Conservation (phyloP, 2,329 filamentous ascomycete genomes). For the Macroventuria anomochaeta region DNA sequence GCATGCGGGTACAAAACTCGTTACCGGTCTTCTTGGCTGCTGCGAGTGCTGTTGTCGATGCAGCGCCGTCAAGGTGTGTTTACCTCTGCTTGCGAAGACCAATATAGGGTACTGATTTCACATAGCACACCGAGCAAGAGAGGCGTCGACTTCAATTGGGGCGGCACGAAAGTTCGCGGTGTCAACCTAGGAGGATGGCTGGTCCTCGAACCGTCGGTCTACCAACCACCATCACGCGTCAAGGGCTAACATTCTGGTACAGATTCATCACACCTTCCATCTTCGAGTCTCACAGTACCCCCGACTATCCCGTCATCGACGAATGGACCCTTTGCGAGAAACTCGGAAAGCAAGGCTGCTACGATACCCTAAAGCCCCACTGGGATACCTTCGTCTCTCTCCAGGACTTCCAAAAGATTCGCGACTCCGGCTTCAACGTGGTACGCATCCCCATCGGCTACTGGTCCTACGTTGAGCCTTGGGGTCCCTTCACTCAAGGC, state of each 20-base stretch:
- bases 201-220: slow-evolving; percentile 39
- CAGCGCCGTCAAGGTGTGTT: slow-evolving; percentile 27
- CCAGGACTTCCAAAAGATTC: slow-evolving; percentile 63
- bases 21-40: slow-evolving; percentile 22
- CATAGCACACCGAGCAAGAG: slow-evolving; percentile 15
- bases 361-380: slow-evolving; percentile 54
- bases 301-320: slow-evolving; percentile 51
- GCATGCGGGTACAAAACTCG: slow-evolving; percentile 17
- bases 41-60: slow-evolving; percentile 15
- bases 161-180: slow-evolving; percentile 50
- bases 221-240: not conserved
- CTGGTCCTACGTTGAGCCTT: slow-evolving; percentile 53
- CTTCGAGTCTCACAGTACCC: slow-evolving; percentile 50
- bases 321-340: slow-evolving; percentile 59
- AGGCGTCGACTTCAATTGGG: slow-evolving; percentile 50
- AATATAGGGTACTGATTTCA: not conserved
- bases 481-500: slow-evolving; percentile 59
- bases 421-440: slow-evolving; percentile 63
- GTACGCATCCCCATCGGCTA: slow-evolving; percentile 66
- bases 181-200: slow-evolving; percentile 48
- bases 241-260: not conserved
- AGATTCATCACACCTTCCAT: slow-evolving; percentile 64
- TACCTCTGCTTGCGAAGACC: not conserved
- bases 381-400: slow-evolving; percentile 60
- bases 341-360: slow-evolving; percentile 55